Evolutionary conservation across 106 monocot genomes (phyloP).

Genomic region (Dioscorea alata): DNA sequence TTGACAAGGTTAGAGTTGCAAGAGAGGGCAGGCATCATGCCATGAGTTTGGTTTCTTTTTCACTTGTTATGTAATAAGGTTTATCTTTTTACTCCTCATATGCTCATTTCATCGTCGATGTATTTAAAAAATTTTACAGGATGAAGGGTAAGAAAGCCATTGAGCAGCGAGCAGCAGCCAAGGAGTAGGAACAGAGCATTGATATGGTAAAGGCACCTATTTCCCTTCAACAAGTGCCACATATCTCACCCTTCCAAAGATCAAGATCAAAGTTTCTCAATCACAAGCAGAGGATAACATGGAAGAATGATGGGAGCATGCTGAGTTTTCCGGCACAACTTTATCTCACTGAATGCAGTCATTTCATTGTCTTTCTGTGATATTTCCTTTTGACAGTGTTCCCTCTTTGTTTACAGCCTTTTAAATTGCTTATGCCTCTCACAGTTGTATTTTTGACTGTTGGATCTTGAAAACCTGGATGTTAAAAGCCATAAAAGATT

Average conservation of each 20-base stretch:
- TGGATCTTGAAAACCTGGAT: too few species aligned
- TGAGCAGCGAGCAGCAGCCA: constrained; percentile 22
- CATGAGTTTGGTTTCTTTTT: constrained; percentile 29
- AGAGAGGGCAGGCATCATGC: constrained; percentile 52
- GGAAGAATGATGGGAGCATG: constrained; percentile 36
- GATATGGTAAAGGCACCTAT: constrained; percentile 45
- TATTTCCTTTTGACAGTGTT: too few species aligned
- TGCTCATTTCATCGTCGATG: background rate
- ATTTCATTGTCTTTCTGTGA: too few species aligned
- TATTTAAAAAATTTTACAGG: constrained; percentile 9
- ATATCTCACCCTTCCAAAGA: constrained; percentile 40
- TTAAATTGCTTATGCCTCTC: too few species aligned
- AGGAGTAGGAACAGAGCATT: constrained; percentile 63
- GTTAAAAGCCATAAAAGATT: too few species aligned
- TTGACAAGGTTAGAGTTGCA: constrained; percentile 55
- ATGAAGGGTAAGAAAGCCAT: constrained; percentile 48
- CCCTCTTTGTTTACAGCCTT: too few species aligned
- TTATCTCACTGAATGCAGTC: too few species aligned
- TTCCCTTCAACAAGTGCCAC: constrained; percentile 32
- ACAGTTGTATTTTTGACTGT: too few species aligned
- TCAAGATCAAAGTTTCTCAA: constrained; percentile 53
- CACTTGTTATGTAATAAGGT: background rate
- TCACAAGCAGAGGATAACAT: constrained; percentile 28
- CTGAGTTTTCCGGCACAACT: too few species aligned
- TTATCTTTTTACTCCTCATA: background rate